Conservation (phyloP, 495 filamentous ascomycete species). For the Trichoderma reesei region DNA sequence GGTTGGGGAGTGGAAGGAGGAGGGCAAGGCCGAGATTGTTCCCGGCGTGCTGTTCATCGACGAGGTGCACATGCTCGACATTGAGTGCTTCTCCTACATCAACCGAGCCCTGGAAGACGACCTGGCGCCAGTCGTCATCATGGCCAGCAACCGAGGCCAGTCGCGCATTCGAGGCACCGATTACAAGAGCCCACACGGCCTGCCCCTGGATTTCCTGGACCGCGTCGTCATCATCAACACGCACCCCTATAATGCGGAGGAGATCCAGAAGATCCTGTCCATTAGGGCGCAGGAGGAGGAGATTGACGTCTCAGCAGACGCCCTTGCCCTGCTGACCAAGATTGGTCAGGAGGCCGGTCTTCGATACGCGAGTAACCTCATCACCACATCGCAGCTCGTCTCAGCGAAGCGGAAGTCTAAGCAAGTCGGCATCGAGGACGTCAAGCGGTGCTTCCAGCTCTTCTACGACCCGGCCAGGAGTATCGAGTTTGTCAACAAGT, state of each 20-base stretch:
- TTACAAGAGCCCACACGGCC: slow-evolving; percentile 81
- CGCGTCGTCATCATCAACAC: slow-evolving; percentile 95
- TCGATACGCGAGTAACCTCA: slow-evolving; percentile 88
- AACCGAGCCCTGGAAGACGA: slow-evolving; percentile 93
- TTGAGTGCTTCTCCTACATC: slow-evolving; percentile 97
- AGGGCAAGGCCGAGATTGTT: slow-evolving; percentile 96
- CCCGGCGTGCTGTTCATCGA: slow-evolving; percentile 97
- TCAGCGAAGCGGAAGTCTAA: slow-evolving; percentile 64
- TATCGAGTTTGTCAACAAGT: slow-evolving; percentile 80
- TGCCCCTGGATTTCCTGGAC: slow-evolving; percentile 93
- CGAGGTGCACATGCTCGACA: slow-evolving; percentile 99
- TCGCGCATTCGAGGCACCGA: slow-evolving; percentile 89
- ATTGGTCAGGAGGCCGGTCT: slow-evolving; percentile 89
- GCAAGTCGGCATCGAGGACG: slow-evolving; percentile 76
- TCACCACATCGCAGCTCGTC: slow-evolving; percentile 83
- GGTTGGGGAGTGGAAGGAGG: slow-evolving; percentile 96
- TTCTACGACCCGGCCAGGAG: slow-evolving; percentile 87
- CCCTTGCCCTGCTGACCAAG: slow-evolving; percentile 84
- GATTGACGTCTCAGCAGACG: slow-evolving; percentile 79
- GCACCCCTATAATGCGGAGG: slow-evolving; percentile 71
- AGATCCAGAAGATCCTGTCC: slow-evolving; percentile 80
- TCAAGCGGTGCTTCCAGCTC: slow-evolving; percentile 82
- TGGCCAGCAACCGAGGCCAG: slow-evolving; percentile 96
- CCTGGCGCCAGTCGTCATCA: slow-evolving; percentile 94
- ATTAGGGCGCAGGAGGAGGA: slow-evolving; percentile 95